Percentiles rank a stretch among this genome's conserved stretches.
Conservation (phyloP, 345 rosid genomes). For the Camelina sativa region DNA sequence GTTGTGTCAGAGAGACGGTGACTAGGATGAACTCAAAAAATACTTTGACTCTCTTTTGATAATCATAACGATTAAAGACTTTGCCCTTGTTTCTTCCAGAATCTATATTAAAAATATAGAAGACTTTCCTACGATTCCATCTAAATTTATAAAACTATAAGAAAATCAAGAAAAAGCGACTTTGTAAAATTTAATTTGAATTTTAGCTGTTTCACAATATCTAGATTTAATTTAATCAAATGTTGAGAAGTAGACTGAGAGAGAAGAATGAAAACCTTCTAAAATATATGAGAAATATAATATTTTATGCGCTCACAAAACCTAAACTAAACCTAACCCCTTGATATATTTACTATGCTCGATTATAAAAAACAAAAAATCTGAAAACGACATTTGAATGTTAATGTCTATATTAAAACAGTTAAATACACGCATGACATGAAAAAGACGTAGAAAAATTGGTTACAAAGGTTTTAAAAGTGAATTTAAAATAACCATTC, state of each 20-base stretch:
- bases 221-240: conserved; percentile 6
- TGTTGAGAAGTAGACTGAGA: conserved; percentile 32
- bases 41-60: too few species aligned
- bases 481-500: background rate
- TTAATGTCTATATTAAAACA: background rate
- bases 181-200: conserved; percentile 32
- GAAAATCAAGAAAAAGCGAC: conserved; percentile 17
- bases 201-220: conserved; percentile 12
- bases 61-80: conserved; percentile 5
- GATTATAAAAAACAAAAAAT: conserved; percentile 13
- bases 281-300: background rate
- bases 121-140: background rate
- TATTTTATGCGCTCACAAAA: conserved; percentile 12
- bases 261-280: conserved; percentile 9
- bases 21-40: too few species aligned
- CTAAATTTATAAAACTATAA: conserved; percentile 5
- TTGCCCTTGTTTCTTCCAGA: conserved; percentile 16
- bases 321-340: conserved; percentile 33
- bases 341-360: background rate
- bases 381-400: conserved; percentile 24
- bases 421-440: conserved; percentile 1
- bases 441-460: conserved; percentile 17
- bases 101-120: conserved; percentile 5
- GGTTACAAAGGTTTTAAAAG: conserved; percentile 25
- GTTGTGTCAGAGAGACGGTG: too few species aligned